Base-by-base conservation (phyloP, 345 rosid species). In the Ceriops zippeliana region DNA sequence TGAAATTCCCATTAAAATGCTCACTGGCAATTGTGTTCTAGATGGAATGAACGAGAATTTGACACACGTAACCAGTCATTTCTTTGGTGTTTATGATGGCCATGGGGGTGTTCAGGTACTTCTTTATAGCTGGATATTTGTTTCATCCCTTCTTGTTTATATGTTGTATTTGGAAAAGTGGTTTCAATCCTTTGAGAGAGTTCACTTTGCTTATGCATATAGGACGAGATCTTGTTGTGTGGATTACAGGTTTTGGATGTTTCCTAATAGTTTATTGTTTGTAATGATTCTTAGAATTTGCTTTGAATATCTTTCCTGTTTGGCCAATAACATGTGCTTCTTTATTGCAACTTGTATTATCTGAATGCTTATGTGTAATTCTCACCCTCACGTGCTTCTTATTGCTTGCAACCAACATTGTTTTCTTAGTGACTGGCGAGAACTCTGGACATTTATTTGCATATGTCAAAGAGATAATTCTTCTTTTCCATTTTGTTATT, bases 1-100 rank as follows among this genome's bases (percentile, higher is more conserved):
- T 16, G 69, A 75, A 52, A 37, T 75, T 69, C 78, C 78, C 28
- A 69, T 75, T 61, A 63, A 64, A 61, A 75, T 69, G 78, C 66
- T 75, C 10, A 58, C 69, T 49, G 73, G 73, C 27, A 70, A 69
- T 32, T 61, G 61, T 28, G 60, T 30, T 28, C 62, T 63, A 31
- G 70, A 69, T 30, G 66, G 73, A 35, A 31, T 63, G 38, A 74
- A 26, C 15, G 62, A 74, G 70, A 69, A 51, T 47, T 63, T 69
- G 67, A 74, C 73, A 27, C 56, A 69, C 32, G 31, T 69, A 51
- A 74, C 66, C 2, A 69, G 73, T 74, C 78, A 74, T 65, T 75
- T 75, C 69, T 75, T 49, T 58, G 78, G 73, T 58, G 73, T 75
- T 75, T 75, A 75, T 51, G 78, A 75, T 69, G 78, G 78, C 66